Base-by-base conservation (phyloP, 805 yeast species). In the Starmerella tilneyi region DNA sequence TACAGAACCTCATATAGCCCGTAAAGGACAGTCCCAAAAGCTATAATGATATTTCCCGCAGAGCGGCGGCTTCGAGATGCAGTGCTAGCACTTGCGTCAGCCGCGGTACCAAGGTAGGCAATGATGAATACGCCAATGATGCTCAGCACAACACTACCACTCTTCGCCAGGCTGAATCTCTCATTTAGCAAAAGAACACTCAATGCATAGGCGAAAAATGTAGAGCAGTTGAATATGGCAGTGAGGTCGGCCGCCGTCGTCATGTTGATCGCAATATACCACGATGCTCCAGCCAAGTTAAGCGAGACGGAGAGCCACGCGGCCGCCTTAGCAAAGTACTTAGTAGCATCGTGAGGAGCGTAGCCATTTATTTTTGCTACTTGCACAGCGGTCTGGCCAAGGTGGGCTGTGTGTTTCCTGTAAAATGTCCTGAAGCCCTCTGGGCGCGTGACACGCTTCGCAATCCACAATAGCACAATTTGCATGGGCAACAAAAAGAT, bases 151-250 rank as follows among this genome's bases (percentile, higher is more conserved):
- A 85, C 94, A n/a, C 86, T 75, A 23, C 68, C 56, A 9, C 76
- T 69, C 61, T 85, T 84, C 42, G 74, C 56, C 68, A 75, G 68
- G 3, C 79, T 73, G 56, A 84, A 75, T 39, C 63, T 66, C 56
- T 85, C 95, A 27, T 74, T 66, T 41, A 85, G 66, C 17, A 85
- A 62, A 1, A 86, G 83, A 22, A 85, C 78, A 3, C 94, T 84
- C 63, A 85, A 84, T 13, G 83, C 74, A 57, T 85, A 79, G 0
- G 94, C 94, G 4, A 88, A 80, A 60, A 85, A 85, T 0, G 94
- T 94, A 13, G 89, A 79, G 59, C 92, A 84, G 65, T 85, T 84
- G 65, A 84, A 85, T 49, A 84, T 84, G 3, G 95, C 95, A 2
- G 94, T 85, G 29, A 85, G 81, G 56, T 85, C 94, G 3, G 84